A percentile compares a stretch with the other conserved stretches of the same genome.
Conservation (phyloP, 768 basidiomycete species). For the Stropharia rugosoannulata region DNA sequence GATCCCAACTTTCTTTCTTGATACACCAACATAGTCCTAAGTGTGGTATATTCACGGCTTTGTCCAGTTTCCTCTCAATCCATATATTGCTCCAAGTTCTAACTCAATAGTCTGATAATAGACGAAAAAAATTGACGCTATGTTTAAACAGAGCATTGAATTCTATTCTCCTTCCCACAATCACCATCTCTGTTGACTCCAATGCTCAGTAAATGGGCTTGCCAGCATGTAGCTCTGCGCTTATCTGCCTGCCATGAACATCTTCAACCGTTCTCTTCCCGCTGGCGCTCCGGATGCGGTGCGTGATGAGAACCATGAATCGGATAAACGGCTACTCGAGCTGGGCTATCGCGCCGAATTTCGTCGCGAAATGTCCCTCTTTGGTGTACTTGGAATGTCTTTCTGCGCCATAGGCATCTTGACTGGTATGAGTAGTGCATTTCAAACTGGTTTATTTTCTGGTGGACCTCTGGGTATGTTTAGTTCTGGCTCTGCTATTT, state of each 20-base stretch:
- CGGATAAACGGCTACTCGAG: conserved; percentile 36
- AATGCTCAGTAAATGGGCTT: neutral
- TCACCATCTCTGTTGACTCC: neutral
- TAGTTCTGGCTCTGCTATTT: neutral
- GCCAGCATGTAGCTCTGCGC: neutral
- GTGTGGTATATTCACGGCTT: too few species aligned
- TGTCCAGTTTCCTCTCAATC: too few species aligned
- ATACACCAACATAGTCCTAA: too few species aligned
- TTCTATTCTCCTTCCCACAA: neutral
- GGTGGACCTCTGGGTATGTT: conserved; percentile 49
- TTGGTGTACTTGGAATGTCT: conserved; percentile 57
- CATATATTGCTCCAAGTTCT: too few species aligned
- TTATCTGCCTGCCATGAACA: neutral
- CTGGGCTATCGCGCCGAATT: conserved; percentile 58
- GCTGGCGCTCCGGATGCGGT: neutral
- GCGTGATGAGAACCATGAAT: conserved; percentile 11
- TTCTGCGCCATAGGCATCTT: conserved; percentile 63
- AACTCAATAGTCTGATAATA: too few species aligned
- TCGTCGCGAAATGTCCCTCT: conserved; percentile 57
- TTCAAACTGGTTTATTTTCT: conserved; percentile 58
- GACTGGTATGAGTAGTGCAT: conserved; percentile 60
- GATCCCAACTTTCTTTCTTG: too few species aligned
- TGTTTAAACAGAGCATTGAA: too few species aligned
- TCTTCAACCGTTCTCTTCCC: neutral
- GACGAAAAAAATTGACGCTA: too few species aligned